phyloP scores from a whole-genome alignment of 306 rosid genomes.

The Alnus rubra region DNA sequence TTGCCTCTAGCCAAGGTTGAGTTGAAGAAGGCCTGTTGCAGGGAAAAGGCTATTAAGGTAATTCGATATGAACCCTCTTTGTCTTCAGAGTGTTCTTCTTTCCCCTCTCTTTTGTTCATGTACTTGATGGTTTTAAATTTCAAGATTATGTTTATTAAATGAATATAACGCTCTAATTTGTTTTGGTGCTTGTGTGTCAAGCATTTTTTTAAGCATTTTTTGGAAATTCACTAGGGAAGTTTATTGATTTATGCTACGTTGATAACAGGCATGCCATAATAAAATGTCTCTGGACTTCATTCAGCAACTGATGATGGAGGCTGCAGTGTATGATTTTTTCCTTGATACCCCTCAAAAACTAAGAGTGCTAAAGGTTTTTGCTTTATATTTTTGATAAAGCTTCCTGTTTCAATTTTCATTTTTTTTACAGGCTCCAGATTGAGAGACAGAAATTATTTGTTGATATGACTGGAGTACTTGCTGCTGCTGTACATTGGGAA shows the following conservation, averaged over 20 bases:
- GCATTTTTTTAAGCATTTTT: conserved; percentile 16
- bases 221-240: conserved; percentile 22
- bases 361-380: conserved; percentile 6
- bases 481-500: conserved; percentile 73
- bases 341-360: conserved; percentile 26
- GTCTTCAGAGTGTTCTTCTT: background rate
- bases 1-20: conserved; percentile 72
- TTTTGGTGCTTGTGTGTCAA: conserved; percentile 17
- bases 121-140: conserved; percentile 1
- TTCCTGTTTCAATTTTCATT: background rate
- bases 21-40: conserved; percentile 79
- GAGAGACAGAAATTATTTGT: conserved; percentile 61
- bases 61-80: conserved; percentile 9
- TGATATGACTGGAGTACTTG: conserved; percentile 50
- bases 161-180: conserved; percentile 11
- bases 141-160: conserved; percentile 12
- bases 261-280: conserved; percentile 55
- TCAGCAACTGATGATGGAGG: conserved; percentile 66
- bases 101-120: background rate
- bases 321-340: conserved; percentile 45
- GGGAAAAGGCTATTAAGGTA: conserved; percentile 72
- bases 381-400: conserved; percentile 18
- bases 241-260: conserved; percentile 26
- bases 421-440: conserved; percentile 61
- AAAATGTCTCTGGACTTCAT: conserved; percentile 65